Base-by-base conservation (phyloP, 805 yeast genomes). In the Candida incommunis region DNA sequence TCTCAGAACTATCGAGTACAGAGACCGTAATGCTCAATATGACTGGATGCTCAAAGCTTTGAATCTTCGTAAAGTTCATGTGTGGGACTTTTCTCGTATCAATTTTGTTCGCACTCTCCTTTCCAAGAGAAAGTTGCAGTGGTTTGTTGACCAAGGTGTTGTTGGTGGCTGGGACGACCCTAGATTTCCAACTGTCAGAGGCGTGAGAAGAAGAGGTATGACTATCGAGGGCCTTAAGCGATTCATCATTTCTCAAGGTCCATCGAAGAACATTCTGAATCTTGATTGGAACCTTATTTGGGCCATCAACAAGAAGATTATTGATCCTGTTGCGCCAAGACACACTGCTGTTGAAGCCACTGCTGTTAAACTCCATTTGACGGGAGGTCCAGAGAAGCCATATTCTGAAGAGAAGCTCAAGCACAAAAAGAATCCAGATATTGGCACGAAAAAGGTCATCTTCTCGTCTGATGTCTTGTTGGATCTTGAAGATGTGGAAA, bases 121-220 rank as follows among this genome's bases (percentile, higher is more conserved):
- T 50, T 86, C 96, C 50, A 92, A 92, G 80, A 82, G 99, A 72
- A 92, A 92, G 72, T 74, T 92, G 62, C 98, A 94, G 71, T 92
- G 98, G 98, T 87, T 92, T 67, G 98, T 92, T 51, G 97, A 92
- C 71, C 82, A 85, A 64, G 70, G 76, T 40, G 72, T 81, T 56
- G 99, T 92, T 48, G 58, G 74, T 22, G 87, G 86, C 69, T 92
- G 99, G 99, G 96, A 92, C 61, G 99, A 92, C 66, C 98, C 99
- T 56, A 77, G 99, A 66, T 92, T 92, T 86, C 99, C 99, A 55
- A 92, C 99, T 41, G 95, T 92, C 34, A 81, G 97, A 67, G 99
- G 99, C 71, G 96, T 90, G 45, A 85, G 96, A 72, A 81, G 98
- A 74, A 83, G 99, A 72, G 99, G 99, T 71, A 92, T 92, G 99